Evolutionary conservation across 2,329 filamentous ascomycete genomes (phyloP), one percentile per base, ranked within the genome.

Genomic region (Epichloe amarillans): DNA sequence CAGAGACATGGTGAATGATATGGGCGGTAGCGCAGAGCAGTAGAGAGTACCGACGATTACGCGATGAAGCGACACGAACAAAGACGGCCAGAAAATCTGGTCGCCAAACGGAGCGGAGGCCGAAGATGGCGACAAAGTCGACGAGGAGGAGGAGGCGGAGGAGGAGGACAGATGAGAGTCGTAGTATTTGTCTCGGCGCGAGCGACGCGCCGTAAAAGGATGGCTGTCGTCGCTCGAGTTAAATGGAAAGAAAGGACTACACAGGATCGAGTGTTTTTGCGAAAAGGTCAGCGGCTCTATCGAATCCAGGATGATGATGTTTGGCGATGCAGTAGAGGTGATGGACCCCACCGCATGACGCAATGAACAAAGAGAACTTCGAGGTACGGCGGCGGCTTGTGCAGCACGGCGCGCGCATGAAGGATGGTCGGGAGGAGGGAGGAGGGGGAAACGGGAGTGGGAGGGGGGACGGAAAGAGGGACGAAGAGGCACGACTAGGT

Each of bases 11-110:
- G 64, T 62, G 65, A 68, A 70, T 8, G 70, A 67, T 54, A 84
- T 84, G 39, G 78, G 76, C 45, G 82, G 81, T 2, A 86, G 74
- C 40, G 73, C 70, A 52, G 81, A 72, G 46, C 69, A 68, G 57
- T 68, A 66, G 60, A 84, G 70, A 58, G 75, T 72, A 56, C 83
- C 83, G 57, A 74, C 69, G 55, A 83, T 61, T 54, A 74, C 68
- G 53, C 70, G 77, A 54, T 66, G 69, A 46, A 79, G 60, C 53
- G 72, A 66, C 58, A 68, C 66, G 55, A 74, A 69, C 60, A 66
- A 69, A 46, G 76, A 64, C 43, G 75, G 72, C 69, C 72, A 76
- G 54, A 69, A 64, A 37, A n/a, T 36, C 12, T 19, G 41, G 19
- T 21, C 8, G 12, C 15, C 19, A n/a, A 45, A 60, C 55, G 52